Conservation (phyloP, 2,329 filamentous ascomycete species). For the Curvularia sp. region DNA sequence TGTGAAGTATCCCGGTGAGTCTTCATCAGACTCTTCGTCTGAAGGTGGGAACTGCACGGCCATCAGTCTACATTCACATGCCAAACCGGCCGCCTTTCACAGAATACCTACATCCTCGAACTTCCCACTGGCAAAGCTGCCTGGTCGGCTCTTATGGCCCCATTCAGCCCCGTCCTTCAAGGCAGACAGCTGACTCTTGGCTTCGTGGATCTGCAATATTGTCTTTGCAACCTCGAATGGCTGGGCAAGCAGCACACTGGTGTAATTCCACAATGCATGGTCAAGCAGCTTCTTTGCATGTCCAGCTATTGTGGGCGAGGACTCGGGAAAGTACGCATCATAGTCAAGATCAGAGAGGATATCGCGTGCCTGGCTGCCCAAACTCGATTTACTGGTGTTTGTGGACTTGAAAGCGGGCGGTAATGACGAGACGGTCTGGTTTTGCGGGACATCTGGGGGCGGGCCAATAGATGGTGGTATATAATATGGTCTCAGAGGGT, state of each 20-base stretch:
- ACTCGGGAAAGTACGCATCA: slow-evolving; percentile 81
- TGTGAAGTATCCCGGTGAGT: slow-evolving; percentile 78
- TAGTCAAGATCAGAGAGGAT: slow-evolving; percentile 92
- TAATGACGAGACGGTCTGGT: slow-evolving; percentile 38
- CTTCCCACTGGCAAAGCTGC: slow-evolving; percentile 45
- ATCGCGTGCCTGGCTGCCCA: slow-evolving; percentile 74
- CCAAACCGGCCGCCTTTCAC: not conserved
- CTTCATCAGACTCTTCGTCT: slow-evolving; percentile 78
- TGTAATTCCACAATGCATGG: slow-evolving; percentile 90
- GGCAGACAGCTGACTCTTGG: slow-evolving; percentile 45
- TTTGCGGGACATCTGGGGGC: slow-evolving; percentile 55
- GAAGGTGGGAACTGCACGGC: slow-evolving; percentile 54
- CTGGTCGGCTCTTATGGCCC: slow-evolving; percentile 36
- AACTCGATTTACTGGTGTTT: slow-evolving; percentile 58
- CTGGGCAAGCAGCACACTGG: slow-evolving; percentile 85
- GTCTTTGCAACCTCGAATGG: slow-evolving; percentile 98
- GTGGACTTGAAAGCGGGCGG: slow-evolving; percentile 44
- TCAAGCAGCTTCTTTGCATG: slow-evolving; percentile 80
- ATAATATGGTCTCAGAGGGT: slow-evolving; percentile 75
- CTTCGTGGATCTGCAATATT: slow-evolving; percentile 77
- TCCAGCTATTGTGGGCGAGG: slow-evolving; percentile 72
- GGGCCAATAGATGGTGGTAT: slow-evolving; percentile 72
- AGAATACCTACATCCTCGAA: slow-evolving; percentile 42
- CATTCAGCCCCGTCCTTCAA: slow-evolving; percentile 29
- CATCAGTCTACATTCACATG: slow-evolving; percentile 32